These are phyloP conservation scores for Daldinia bambusicola DNA, from an alignment of 495 filamentous ascomycete species.

Conservation along the genomic window DNA sequence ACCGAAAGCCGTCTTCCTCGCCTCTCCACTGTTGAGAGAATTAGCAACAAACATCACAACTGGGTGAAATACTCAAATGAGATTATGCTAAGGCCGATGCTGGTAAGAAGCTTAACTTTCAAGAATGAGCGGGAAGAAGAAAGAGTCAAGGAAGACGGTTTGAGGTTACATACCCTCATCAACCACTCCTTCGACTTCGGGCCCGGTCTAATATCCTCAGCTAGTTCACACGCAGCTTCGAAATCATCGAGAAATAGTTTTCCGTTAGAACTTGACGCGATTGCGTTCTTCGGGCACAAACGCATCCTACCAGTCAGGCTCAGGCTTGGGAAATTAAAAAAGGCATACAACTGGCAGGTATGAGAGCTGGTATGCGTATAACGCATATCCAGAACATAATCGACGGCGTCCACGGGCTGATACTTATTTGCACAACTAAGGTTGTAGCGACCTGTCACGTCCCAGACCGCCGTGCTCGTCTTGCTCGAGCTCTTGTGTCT, in stretches of 20 bases:
- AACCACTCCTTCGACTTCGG: constrained; percentile 24
- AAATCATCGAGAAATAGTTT: constrained; percentile 16
- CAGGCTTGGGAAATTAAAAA: constrained; percentile 19
- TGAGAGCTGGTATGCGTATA: constrained; percentile 24
- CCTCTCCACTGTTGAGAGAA: constrained; percentile 4
- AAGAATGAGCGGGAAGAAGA: not conserved
- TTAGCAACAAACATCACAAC: not conserved
- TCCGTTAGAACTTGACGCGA: constrained; percentile 7
- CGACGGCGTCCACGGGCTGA: constrained; percentile 12
- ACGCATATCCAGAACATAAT: constrained; percentile 21
- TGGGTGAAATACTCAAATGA: not conserved
- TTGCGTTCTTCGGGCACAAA: constrained; percentile 16
- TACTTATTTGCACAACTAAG: constrained; percentile 15
- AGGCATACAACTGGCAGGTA: constrained; percentile 22
- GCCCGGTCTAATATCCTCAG: constrained; percentile 12
- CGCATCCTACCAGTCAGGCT: constrained; percentile 15
- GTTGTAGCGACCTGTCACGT: constrained; percentile 17
- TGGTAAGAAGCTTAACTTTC: not conserved
- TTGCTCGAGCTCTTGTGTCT: constrained; percentile 19
- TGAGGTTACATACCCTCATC: constrained; percentile 8
- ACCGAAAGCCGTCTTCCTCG: not conserved
- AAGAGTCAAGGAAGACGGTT: not conserved
- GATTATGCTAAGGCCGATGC: not conserved
- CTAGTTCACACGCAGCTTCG: constrained; percentile 18
- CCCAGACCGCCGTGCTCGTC: constrained; percentile 9